These are phyloP conservation scores for Pyrus pyrifolia DNA, from an alignment of 306 rosid genomes.

Conservation along the genomic window DNA sequence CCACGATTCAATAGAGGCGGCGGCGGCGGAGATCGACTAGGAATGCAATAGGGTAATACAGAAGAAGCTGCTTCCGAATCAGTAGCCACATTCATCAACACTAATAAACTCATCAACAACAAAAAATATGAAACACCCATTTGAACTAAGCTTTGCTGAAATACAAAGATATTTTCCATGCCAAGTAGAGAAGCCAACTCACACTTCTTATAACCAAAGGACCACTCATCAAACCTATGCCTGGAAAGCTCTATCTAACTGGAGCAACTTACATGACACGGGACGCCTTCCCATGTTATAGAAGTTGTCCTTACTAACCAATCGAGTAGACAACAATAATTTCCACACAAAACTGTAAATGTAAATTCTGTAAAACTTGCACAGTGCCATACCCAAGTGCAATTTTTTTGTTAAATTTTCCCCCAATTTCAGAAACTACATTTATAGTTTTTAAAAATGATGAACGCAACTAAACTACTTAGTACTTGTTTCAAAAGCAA, in stretches of 20 bases:
- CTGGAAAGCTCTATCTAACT: neutral
- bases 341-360: neutral
- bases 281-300: neutral
- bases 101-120: neutral
- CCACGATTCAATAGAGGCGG: no score
- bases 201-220: neutral
- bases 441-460: neutral
- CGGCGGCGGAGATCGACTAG: no score
- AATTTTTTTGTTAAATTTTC: neutral
- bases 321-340: neutral
- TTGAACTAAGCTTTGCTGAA: neutral
- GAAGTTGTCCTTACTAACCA: neutral
- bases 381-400: neutral
- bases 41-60: neutral
- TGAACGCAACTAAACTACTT: neutral
- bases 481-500: neutral
- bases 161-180: no score
- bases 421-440: neutral
- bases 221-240: neutral
- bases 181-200: neutral
- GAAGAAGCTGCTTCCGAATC: neutral
- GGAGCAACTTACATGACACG: neutral
- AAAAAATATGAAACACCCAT: neutral
- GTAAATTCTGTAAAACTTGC: neutral
- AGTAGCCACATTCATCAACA: neutral